Percentiles rank a stretch among this genome's conserved stretches.
Evolutionary conservation across 331 rosid genomes (phyloP).

Genomic region (Dryas integrifolia): DNA sequence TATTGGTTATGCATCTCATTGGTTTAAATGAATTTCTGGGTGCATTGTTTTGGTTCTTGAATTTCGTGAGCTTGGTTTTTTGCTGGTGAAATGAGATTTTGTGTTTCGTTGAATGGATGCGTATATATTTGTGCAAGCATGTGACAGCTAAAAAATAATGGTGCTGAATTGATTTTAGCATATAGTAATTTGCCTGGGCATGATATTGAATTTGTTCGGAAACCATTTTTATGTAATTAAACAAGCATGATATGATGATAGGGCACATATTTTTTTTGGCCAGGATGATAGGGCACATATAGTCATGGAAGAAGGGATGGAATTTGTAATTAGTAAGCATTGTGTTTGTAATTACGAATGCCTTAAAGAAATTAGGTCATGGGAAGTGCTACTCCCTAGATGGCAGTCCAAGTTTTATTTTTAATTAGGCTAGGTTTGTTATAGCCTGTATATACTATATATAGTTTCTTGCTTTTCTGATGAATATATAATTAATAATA

Average conservation of each 20-base stretch:
- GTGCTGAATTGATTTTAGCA: not conserved
- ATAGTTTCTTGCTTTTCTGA: not conserved
- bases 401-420: not conserved
- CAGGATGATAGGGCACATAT: not conserved
- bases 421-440: not conserved
- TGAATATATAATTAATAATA: not conserved
- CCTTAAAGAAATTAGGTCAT: not conserved
- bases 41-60: not conserved
- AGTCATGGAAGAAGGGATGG: not conserved
- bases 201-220: slow-evolving; percentile 4
- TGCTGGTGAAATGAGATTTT: not conserved
- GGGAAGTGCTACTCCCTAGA: not conserved
- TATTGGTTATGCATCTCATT: slow-evolving; percentile 9
- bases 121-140: not conserved
- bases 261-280: no score
- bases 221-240: not conserved
- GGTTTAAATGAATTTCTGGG: not conserved
- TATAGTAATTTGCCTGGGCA: not conserved
- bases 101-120: not conserved
- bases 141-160: not conserved
- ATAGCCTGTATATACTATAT: not conserved
- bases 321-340: not conserved
- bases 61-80: not conserved
- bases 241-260: not conserved
- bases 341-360: not conserved